phyloP scores from a whole-genome alignment of 202 grass and related monocot species.

The Carex sylvatica region DNA sequence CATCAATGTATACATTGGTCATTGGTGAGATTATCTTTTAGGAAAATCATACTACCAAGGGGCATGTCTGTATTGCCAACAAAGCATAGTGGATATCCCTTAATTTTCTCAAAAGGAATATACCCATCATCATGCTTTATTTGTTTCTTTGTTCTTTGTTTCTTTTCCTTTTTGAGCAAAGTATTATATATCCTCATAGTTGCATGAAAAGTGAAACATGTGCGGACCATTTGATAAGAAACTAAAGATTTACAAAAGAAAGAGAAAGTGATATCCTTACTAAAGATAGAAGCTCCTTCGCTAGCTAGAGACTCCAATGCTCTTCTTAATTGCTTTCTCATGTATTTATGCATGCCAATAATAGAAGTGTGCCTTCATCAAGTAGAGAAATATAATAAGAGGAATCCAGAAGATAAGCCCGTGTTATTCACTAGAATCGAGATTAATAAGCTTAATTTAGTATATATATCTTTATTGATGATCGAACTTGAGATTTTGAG shows the following conservation, averaged over 20 bases:
- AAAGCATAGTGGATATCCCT: not conserved
- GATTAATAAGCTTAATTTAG: not conserved
- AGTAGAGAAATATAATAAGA: not conserved
- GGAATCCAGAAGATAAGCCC: not conserved
- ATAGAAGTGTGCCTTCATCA: not conserved
- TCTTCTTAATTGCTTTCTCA: not conserved
- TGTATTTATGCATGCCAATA: not conserved
- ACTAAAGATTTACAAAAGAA: not conserved
- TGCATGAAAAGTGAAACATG: constrained; percentile 14
- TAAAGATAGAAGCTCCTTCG: constrained; percentile 11
- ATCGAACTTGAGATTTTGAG: not conserved
- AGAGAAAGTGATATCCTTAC: constrained; percentile 9
- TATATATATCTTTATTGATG: not conserved
- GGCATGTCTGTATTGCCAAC: not conserved
- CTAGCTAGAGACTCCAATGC: not conserved
- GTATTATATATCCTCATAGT: not conserved
- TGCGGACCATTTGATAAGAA: not conserved
- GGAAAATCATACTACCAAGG: not conserved
- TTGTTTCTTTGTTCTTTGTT: not conserved
- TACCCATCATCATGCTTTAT: not conserved
- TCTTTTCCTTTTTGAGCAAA: not conserved
- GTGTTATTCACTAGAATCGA: not conserved
- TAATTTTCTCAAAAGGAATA: constrained; percentile 9
- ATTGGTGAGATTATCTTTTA: not conserved
- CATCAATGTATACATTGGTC: not conserved